phyloP scores from a whole-genome alignment of 192 early-diverging fungal species.

The Gigaspora rosea region DNA sequence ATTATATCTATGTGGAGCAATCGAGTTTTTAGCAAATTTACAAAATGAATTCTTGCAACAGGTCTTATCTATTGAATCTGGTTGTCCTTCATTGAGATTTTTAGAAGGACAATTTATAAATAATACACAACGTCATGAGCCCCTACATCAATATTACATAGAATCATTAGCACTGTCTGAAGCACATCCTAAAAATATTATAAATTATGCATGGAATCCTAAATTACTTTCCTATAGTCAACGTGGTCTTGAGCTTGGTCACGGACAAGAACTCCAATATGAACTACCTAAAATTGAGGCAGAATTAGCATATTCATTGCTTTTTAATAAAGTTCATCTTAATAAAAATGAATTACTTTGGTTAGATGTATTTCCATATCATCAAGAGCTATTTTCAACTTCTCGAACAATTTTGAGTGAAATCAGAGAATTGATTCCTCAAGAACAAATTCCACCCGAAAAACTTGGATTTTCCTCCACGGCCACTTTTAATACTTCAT shows the following conservation, averaged over 20 bases:
- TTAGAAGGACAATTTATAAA: background rate
- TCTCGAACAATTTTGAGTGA: constrained; percentile 18
- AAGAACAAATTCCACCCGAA: constrained; percentile 10
- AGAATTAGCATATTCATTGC: constrained; percentile 9
- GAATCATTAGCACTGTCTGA: constrained; percentile 3
- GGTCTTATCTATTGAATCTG: background rate
- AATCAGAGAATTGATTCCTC: constrained; percentile 15
- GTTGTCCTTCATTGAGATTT: constrained; percentile 1
- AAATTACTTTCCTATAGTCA: constrained; percentile 23
- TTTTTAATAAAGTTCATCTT: constrained; percentile 30
- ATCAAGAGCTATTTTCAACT: constrained; percentile 23
- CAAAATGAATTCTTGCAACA: constrained; percentile 13
- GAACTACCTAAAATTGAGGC: constrained; percentile 24
- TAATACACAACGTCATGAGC: background rate
- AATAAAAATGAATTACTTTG: constrained; percentile 5
- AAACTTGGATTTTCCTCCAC: background rate
- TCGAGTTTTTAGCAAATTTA: background rate
- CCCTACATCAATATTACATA: background rate
- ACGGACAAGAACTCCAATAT: background rate
- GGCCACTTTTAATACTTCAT: background rate
- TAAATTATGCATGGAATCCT: constrained; percentile 26
- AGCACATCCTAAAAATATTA: background rate
- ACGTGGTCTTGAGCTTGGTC: background rate
- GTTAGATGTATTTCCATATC: constrained; percentile 26
- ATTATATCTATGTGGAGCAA: background rate